Conservation (phyloP, 805 yeast species). For the Saccharomycopsis microspora region DNA sequence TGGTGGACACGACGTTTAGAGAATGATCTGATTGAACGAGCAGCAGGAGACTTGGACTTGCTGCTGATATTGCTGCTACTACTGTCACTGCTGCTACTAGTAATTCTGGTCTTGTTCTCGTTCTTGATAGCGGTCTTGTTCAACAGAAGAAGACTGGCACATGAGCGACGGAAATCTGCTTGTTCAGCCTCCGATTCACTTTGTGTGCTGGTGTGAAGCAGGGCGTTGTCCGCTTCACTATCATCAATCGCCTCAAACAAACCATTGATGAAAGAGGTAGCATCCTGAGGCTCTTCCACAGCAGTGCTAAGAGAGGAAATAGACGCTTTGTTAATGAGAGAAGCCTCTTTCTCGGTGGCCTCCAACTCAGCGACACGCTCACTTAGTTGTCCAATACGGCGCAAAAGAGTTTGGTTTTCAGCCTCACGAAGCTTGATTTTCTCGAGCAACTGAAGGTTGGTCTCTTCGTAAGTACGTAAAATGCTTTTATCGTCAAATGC, state of each 20-base stretch:
- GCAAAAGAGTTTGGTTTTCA: slow-evolving; percentile 11
- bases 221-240: background rate
- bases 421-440: slow-evolving; percentile 14
- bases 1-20: slow-evolving; percentile 12
- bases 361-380: background rate
- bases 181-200: background rate
- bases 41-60: slow-evolving; percentile 1
- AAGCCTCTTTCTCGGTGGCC: background rate
- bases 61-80: background rate
- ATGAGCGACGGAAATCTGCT: slow-evolving; percentile 6
- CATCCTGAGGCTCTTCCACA: background rate
- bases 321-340: background rate
- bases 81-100: background rate
- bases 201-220: background rate
- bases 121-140: slow-evolving; percentile 15
- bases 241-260: slow-evolving; percentile 10
- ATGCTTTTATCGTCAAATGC: background rate
- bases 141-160: slow-evolving; percentile 12
- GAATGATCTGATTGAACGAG: slow-evolving; percentile 6
- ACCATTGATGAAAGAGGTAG: slow-evolving; percentile 9
- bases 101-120: background rate
- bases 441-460: slow-evolving; percentile 14
- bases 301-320: background rate
- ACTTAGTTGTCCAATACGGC: slow-evolving; percentile 1
- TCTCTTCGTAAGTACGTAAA: slow-evolving; percentile 8